A percentile compares a stretch with the other conserved stretches of the same genome.
Conservation (phyloP, 495 filamentous ascomycete genomes). For the Lepraria neglecta region DNA sequence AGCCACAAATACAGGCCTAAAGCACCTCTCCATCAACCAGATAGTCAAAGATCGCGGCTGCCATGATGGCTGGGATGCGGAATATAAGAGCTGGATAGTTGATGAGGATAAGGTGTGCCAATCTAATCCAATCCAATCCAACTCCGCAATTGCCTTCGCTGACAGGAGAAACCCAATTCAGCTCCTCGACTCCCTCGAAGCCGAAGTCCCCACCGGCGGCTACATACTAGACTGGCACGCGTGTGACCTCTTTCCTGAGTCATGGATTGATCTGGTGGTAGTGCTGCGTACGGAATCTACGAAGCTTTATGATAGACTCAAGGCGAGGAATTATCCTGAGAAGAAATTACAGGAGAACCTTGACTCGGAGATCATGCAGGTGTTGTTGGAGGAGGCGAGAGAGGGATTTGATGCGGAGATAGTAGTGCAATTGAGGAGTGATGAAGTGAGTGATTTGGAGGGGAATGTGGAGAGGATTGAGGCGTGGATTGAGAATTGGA, state of each 20-base stretch:
- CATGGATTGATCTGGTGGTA: conserved; percentile 92
- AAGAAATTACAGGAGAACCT: conserved; percentile 91
- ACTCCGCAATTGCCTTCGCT: too few species aligned
- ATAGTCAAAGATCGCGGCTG: conserved; percentile 79
- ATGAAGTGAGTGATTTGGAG: conserved; percentile 75
- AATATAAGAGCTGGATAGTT: conserved; percentile 82
- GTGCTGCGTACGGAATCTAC: conserved; percentile 76
- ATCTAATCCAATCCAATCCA: too few species aligned
- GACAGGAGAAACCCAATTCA: conserved; percentile 31
- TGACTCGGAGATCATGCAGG: conserved; percentile 96
- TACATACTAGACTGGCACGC: conserved; percentile 97
- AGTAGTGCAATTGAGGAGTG: conserved; percentile 83
- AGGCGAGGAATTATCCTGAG: conserved; percentile 67
- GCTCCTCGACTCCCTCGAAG: conserved; percentile 85
- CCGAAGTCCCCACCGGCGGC: conserved; percentile 71
- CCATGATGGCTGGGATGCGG: conserved; percentile 78
- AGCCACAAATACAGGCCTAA: conserved; percentile 64
- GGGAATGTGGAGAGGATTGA: conserved; percentile 78
- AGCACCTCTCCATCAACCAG: conserved; percentile 83
- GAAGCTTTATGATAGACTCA: conserved; percentile 78
- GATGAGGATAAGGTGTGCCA: conserved; percentile 85
- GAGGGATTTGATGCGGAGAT: conserved; percentile 83
- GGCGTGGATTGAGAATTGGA: conserved; percentile 78
- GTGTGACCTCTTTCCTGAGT: conserved; percentile 88
- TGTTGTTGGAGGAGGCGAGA: conserved; percentile 81